Percentiles rank a stretch among this genome's conserved stretches.
Evolutionary conservation across 371 early-diverging fungal genomes (phyloP).

Genomic region (Mucor irregularis): DNA sequence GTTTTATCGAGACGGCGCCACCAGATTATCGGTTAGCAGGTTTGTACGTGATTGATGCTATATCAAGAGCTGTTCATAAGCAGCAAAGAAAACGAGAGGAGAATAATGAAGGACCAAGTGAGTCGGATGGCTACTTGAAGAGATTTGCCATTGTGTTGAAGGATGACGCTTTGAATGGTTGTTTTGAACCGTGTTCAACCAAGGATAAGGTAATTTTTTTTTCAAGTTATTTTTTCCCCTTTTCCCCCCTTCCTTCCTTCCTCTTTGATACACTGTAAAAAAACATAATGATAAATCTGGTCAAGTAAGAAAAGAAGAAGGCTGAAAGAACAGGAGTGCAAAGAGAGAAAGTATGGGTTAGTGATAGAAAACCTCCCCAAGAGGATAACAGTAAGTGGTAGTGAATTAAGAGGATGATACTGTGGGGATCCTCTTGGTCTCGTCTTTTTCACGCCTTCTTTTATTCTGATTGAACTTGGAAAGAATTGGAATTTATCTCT

Average conservation of each 20-base stretch:
- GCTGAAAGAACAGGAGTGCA: too few relatives aligned
- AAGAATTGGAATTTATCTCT: too few relatives aligned
- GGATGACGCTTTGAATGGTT: slow-evolving; percentile 29
- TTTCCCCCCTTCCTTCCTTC: neutral
- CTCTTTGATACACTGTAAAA: neutral
- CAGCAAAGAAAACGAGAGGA: slow-evolving; percentile 37
- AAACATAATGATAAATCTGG: too few relatives aligned
- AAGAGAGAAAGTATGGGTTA: too few relatives aligned
- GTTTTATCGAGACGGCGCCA: slow-evolving; percentile 57
- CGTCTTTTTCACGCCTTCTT: too few relatives aligned
- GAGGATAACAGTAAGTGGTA: too few relatives aligned
- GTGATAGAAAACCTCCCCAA: too few relatives aligned
- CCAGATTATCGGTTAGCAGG: slow-evolving; percentile 66
- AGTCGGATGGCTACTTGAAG: slow-evolving; percentile 35
- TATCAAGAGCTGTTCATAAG: slow-evolving; percentile 54
- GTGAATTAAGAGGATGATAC: too few relatives aligned
- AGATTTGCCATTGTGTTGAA: slow-evolving; percentile 44
- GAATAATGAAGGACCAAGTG: slow-evolving; percentile 15
- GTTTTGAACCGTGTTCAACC: slow-evolving; percentile 34
- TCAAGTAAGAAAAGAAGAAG: too few relatives aligned
- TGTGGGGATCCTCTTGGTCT: too few relatives aligned
- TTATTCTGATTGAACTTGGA: too few relatives aligned
- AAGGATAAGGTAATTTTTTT: slow-evolving; percentile 49
- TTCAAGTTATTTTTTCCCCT: neutral
- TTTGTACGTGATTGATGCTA: slow-evolving; percentile 70